Conservation (phyloP, 129 eudicot species). For the Pittosporum tobira region DNA sequence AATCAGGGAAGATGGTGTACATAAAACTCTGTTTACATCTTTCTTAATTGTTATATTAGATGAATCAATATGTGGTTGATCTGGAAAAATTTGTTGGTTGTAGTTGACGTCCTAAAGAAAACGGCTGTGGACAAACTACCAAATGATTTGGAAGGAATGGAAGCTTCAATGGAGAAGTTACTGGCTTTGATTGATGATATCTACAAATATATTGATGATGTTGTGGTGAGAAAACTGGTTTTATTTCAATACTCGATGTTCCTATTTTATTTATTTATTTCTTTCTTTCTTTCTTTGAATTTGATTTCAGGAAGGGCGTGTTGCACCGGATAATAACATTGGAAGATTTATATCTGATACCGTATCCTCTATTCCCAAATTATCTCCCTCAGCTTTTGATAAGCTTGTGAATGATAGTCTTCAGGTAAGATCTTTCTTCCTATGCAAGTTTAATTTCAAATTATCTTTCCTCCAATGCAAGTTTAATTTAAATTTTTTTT, state of each 20-base stretch:
- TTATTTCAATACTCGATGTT: background rate
- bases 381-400: constrained; percentile 61
- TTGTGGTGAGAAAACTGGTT: constrained; percentile 53
- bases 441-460: background rate
- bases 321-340: constrained; percentile 60
- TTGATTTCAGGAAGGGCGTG: constrained; percentile 56
- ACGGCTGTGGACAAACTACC: constrained; percentile 81
- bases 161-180: constrained; percentile 69
- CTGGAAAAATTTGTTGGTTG: background rate
- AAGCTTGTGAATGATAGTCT: constrained; percentile 82
- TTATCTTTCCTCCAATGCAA: background rate
- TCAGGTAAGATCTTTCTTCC: constrained; percentile 34
- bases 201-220: constrained; percentile 88
- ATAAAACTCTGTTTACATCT: background rate
- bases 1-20: background rate
- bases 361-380: constrained; percentile 65
- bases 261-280: background rate
- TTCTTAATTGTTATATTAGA: background rate
- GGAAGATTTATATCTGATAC: constrained; percentile 73
- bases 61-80: background rate
- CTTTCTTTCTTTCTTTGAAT: background rate
- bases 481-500: background rate
- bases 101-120: constrained; percentile 80
- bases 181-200: constrained; percentile 75
- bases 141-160: constrained; percentile 91